Evolutionary conservation across 805 yeast genomes (phyloP), one percentile per base, ranked within the genome.

Genomic region (Teunomyces atbi): DNA sequence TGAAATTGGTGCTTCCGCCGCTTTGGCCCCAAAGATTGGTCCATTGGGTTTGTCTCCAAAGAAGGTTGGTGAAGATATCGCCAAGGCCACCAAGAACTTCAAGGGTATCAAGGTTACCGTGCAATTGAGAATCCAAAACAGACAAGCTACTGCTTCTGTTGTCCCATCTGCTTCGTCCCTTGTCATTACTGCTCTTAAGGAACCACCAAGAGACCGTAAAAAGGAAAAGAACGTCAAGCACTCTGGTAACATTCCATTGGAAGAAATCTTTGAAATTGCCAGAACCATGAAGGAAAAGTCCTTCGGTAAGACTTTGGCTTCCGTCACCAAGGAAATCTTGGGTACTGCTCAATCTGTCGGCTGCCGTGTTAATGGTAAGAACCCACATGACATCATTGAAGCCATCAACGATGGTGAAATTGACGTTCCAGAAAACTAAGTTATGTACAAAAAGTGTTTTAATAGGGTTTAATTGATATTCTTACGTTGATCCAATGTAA

Each of bases 21-120:
- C 99, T 62, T 87, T 94, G 71, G 99, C 99, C 66, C 99, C 99
- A 76, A 94, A 94, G 92, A 94, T 94, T 73, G 99, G 99, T 89
- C 99, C 99, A 66, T 89, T 94, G 74, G 99, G 99, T 90, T 83
- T 94, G 68, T 90, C 97, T 57, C 97, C 99, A 82, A 94, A 92
- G 96, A 92, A 94, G 86, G 97, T 94, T 73, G 99, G 99, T 91
- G 99, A 94, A 81, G 99, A 94, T 76, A 94, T 94, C 69, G 99
- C 99, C 76, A 94, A 94, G 86, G 99, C 99, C 76, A 92, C 99
- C 81, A 86, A 88, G 81, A 83, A 86, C 73, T 92, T 84, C 95
- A 94, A 94, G 82, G 99, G 99, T 84, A 92, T 94, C 71, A 89
- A 92, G 79, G 98, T 94, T 71, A 94, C 99, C 62, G 98, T 94